Base-by-base conservation (phyloP, 805 yeast genomes). In the Cyberlindnera samutprakarnensis region DNA sequence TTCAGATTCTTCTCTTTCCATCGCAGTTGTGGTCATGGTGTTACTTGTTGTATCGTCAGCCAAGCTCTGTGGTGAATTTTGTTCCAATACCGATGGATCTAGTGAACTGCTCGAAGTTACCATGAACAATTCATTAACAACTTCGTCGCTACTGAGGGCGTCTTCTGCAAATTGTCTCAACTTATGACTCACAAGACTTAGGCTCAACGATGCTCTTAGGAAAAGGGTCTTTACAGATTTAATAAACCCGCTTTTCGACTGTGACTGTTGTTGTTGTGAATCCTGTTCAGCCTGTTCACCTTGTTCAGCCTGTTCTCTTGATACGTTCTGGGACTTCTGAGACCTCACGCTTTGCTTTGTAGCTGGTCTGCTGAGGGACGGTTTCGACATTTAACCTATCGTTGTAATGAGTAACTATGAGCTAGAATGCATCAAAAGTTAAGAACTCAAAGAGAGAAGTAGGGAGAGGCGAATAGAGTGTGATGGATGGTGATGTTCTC, bases 41-140 rank as follows among this genome's bases (percentile, higher is more conserved):
- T 23, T 23, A 23, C 14, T 21, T 3, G 26, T 28, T 7, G 31
- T 18, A 4, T 24, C 24, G n/a, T 17, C 19, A n/a, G 23, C 18
- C 9, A 16, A 13, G 14, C 20, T 17, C 14, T 16, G 28, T 6
- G 30, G 25, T n/a, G 26, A 13, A 10, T 14, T 35, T n/a, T 38
- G 36, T 52, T 66, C 40, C 52, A 50, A 24, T 13, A 48, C 23
- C 7, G 54, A 49, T 0, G 47, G 42, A 8, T 38, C 42, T 5
- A 47, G 37, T 2, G 52, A 45, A 50, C 68, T 26, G 33, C 53
- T 45, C 43, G 70, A 42, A 38, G 58, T 37, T 42, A 62, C 51
- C 12, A 63, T 64, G 46, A 76, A 76, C 10, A 75, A 52, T 25
- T 70, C 73, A 30, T 64, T 68, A 1, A 68, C 59, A 1, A 62